Evolutionary conservation across 306 rosid species (phyloP).

Genomic region (Castanospermum australe): DNA sequence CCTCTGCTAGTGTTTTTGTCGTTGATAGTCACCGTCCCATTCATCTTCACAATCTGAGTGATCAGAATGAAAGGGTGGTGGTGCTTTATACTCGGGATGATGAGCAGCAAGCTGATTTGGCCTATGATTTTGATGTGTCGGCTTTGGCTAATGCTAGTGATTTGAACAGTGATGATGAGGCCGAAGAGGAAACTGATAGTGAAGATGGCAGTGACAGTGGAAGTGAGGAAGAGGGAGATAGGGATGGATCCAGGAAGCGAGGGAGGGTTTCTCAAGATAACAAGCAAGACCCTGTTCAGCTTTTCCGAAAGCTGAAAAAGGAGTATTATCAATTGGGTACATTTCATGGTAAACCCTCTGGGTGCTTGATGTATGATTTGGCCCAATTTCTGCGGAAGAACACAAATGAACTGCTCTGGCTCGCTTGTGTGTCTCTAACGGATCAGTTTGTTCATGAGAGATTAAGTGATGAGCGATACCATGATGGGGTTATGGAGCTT

Average conservation of each 20-base stretch:
- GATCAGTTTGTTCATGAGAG: slow-evolving; percentile 94
- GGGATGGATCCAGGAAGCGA: slow-evolving; percentile 47
- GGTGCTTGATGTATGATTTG: slow-evolving; percentile 92
- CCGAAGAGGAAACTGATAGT: too few species aligned
- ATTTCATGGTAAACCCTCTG: slow-evolving; percentile 92
- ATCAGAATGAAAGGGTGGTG: slow-evolving; percentile 64
- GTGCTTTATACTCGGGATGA: slow-evolving; percentile 80
- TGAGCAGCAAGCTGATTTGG: slow-evolving; percentile 78
- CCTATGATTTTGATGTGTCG: slow-evolving; percentile 70
- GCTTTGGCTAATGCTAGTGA: slow-evolving; percentile 71
- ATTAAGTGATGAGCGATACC: slow-evolving; percentile 87
- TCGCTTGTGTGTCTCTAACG: slow-evolving; percentile 82
- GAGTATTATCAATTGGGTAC: slow-evolving; percentile 82
- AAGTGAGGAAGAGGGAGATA: slow-evolving; percentile 41
- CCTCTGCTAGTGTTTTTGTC: slow-evolving; percentile 59
- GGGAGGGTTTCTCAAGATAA: slow-evolving; percentile 46
- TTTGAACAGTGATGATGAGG: slow-evolving; percentile 57
- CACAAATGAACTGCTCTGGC: slow-evolving; percentile 86
- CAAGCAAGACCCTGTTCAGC: slow-evolving; percentile 57
- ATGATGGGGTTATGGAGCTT: slow-evolving; percentile 89
- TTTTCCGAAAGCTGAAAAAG: slow-evolving; percentile 61
- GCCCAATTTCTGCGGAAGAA: slow-evolving; percentile 79
- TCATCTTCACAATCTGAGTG: slow-evolving; percentile 78
- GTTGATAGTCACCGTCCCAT: slow-evolving; percentile 92
- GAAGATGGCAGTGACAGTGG: slow-evolving; percentile 35